Evolutionary conservation across 148 eudicot genomes (phyloP).

Genomic region (Amaranthus cruentus): DNA sequence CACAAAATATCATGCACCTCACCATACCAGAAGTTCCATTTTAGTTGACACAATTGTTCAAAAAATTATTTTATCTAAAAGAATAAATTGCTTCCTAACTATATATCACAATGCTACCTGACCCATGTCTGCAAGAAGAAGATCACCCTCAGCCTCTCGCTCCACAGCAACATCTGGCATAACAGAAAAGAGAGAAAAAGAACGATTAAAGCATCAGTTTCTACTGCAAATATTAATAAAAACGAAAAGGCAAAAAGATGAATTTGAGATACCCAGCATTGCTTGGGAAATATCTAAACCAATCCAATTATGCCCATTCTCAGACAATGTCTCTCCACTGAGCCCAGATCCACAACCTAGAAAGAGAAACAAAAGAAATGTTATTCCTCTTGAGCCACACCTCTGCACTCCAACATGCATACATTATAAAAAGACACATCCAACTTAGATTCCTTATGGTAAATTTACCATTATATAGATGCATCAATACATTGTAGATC

Average conservation of each 20-base stretch:
- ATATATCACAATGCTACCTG: conserved; percentile 42
- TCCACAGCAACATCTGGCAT: conserved; percentile 71
- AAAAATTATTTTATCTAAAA: not conserved
- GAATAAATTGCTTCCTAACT: no score
- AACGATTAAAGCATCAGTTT: conserved; percentile 12
- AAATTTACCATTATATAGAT: not conserved
- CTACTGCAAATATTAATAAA: not conserved
- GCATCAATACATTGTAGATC: not conserved
- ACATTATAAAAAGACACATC: no score
- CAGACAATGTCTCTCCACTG: conserved; percentile 91
- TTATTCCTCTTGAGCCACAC: no score
- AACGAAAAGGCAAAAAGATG: not conserved
- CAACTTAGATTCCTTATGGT: no score
- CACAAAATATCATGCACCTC: not conserved
- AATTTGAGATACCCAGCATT: conserved; percentile 64
- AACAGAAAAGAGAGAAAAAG: not conserved
- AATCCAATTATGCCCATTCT: conserved; percentile 89
- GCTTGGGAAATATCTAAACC: conserved; percentile 90
- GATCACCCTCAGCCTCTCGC: conserved; percentile 90
- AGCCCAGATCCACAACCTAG: conserved; percentile 97
- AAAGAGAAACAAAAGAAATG: conserved; percentile 9
- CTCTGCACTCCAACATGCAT: no score
- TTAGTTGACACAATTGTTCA: not conserved
- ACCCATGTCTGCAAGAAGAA: conserved; percentile 90
- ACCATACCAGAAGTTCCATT: not conserved